phyloP scores from a whole-genome alignment of 202 grass and related monocot species.

The Brachypodium distachyon region DNA sequence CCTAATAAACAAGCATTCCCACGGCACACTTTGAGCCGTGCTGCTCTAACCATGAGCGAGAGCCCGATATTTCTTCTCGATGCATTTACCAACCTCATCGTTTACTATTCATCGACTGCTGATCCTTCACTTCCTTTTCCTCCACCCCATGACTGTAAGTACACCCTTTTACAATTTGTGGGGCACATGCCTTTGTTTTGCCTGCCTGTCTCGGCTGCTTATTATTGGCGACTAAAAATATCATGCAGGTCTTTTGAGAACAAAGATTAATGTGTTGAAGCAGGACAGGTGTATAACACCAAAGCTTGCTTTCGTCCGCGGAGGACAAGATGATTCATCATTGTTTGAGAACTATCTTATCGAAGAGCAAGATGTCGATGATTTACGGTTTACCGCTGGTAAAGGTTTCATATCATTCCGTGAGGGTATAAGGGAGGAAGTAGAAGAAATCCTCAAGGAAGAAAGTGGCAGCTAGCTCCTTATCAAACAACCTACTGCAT shows the following conservation, averaged over 20 bases:
- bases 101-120: conserved; percentile 67
- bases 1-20: conserved; percentile 93
- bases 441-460: conserved; percentile 64
- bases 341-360: conserved; percentile 85
- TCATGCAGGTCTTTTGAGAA: conserved; percentile 68
- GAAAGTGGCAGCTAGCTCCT: conserved; percentile 37
- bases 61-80: conserved; percentile 95
- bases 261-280: conserved; percentile 59
- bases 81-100: conserved; percentile 77
- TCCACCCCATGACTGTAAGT: conserved; percentile 94
- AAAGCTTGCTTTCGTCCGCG: conserved; percentile 66
- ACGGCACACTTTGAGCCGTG: conserved; percentile 73
- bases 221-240: not conserved
- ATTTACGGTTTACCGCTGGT: conserved; percentile 32
- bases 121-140: conserved; percentile 82
- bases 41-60: conserved; percentile 82
- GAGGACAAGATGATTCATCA: conserved; percentile 59
- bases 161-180: not conserved
- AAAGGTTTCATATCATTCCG: conserved; percentile 78
- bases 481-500: too few species aligned
- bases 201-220: not conserved
- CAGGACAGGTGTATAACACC: conserved; percentile 80
- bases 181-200: not conserved
- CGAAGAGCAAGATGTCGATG: conserved; percentile 88
- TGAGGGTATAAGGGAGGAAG: conserved; percentile 51